Conservation (phyloP, 2,329 filamentous ascomycete genomes). For the Davidsoniella eucalypti region DNA sequence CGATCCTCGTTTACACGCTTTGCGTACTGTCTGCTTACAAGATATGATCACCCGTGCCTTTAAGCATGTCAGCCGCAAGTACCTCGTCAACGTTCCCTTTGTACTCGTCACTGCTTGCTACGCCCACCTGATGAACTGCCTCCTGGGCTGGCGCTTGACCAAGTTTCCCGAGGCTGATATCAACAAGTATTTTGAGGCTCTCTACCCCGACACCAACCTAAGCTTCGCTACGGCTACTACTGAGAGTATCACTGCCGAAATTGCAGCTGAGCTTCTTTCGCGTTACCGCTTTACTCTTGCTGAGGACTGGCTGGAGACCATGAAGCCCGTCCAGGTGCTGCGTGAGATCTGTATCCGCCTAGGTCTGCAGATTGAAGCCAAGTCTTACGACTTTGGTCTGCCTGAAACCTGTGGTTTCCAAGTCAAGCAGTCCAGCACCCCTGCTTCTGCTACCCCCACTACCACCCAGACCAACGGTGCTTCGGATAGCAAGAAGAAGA, state of each 20-base stretch:
- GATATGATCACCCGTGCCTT: constrained; percentile 94
- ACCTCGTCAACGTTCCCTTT: constrained; percentile 63
- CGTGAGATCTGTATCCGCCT: constrained; percentile 81
- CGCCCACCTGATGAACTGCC: constrained; percentile 82
- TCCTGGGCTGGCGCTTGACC: constrained; percentile 65
- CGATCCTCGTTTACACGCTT: constrained; percentile 54
- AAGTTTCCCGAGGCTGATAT: constrained; percentile 61
- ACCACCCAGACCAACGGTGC: constrained; percentile 23
- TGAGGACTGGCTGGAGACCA: constrained; percentile 45
- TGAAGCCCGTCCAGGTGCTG: constrained; percentile 68
- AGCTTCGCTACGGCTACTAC: constrained; percentile 67
- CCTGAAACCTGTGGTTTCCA: constrained; percentile 7
- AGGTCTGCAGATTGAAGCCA: constrained; percentile 72
- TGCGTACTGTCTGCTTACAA: constrained; percentile 63
- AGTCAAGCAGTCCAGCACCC: constrained; percentile 15
- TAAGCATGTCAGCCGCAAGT: constrained; percentile 74
- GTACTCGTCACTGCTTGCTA: constrained; percentile 66
- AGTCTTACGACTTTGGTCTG: constrained; percentile 29
- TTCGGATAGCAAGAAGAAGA: constrained; percentile 27
- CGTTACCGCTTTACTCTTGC: constrained; percentile 65
- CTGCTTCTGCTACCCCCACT: constrained; percentile 18
- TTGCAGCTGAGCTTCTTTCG: constrained; percentile 53
- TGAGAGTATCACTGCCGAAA: constrained; percentile 48
- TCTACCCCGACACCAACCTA: constrained; percentile 73
- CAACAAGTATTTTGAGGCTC: constrained; percentile 52